These are phyloP conservation scores for Jaenimonas drosophilae DNA, from an alignment of 208 protist genomes.

Conservation along the genomic window DNA sequence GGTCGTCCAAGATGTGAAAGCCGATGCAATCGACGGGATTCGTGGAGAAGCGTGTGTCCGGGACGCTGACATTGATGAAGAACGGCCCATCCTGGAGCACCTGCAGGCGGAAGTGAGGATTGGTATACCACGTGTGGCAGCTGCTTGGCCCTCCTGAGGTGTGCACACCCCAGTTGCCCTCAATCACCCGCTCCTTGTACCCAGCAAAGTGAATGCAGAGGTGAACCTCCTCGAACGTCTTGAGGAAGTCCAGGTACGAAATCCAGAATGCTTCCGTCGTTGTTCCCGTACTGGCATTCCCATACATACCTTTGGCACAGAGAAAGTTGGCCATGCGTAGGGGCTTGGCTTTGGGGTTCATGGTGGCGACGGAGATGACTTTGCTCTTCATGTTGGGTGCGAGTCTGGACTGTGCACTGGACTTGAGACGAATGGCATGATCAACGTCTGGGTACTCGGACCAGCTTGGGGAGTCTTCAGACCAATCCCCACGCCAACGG, in stretches of 20 bases:
- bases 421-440: constrained; percentile 15
- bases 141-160: constrained; percentile 39
- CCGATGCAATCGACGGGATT: constrained; percentile 36
- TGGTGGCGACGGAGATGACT: too few species aligned
- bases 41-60: constrained; percentile 40
- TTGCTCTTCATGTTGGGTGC: too few species aligned
- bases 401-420: too few species aligned
- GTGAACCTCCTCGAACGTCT: constrained; percentile 54
- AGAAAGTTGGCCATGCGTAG: too few species aligned
- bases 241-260: constrained; percentile 67
- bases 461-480: constrained; percentile 57
- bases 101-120: constrained; percentile 68
- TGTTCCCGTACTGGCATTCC: too few species aligned
- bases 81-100: constrained; percentile 22
- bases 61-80: constrained; percentile 51
- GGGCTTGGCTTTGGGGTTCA: too few species aligned
- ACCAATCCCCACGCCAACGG: constrained; percentile 73
- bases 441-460: constrained; percentile 43
- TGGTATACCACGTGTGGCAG: constrained; percentile 45
- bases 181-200: constrained; percentile 29
- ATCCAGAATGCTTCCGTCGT: constrained; percentile 72
- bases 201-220: constrained; percentile 49
- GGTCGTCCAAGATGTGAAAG: constrained; percentile 48
- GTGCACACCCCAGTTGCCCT: constrained; percentile 40
- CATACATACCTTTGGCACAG: background rate